Base-by-base conservation (phyloP, 164 flowering plant genomes). In the Vitis amurensis region DNA sequence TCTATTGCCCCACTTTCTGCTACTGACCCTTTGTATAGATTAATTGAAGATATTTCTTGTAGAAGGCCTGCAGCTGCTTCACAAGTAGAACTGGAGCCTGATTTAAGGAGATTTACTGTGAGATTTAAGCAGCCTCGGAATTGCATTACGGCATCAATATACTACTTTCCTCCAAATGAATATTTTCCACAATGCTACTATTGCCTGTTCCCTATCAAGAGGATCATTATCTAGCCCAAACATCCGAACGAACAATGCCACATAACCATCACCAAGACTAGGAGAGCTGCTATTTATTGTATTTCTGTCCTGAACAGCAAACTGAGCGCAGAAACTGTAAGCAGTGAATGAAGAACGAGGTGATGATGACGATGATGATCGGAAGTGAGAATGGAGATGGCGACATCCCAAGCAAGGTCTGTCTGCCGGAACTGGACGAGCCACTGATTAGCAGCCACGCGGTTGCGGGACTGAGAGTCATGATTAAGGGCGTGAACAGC, bases 371-470 rank as follows among this genome's bases (percentile, higher is more conserved):
- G 70, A 11, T 57, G 30, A 29, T 69, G 84, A 72, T 75, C 75
- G 72, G 91, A 81, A 62, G 92, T 85, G 79, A 94, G 97, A 14
- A 94, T 81, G 51, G 92, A 84, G 6, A 90, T 87, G 72, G 97
- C 88, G 48, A 92, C 88, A 66, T 92, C 90, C 97, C 98, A 94
- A 55, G 94, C 98, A 12, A 90, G 87, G 58, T 87, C 85, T 66
- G 89, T 86, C 64, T 94, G 92, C 78, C 92, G 98, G 63, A 94
- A 92, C 72, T 91, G 97, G 27, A 94, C 94, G 16, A 92, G 88
- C 97, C 99, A 94, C 75, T 94, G 99, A 77, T 91, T 94, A 0
- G 99, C 97, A 16, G 97, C 97, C 3, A 94, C 89, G 44, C 99
- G 92, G 81, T 88, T 92, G 76, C 91, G 86, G 5, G 99, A 91